Evolutionary conservation across 192 early-diverging fungal species (phyloP).

Genomic region (Rhizophagus sp.): DNA sequence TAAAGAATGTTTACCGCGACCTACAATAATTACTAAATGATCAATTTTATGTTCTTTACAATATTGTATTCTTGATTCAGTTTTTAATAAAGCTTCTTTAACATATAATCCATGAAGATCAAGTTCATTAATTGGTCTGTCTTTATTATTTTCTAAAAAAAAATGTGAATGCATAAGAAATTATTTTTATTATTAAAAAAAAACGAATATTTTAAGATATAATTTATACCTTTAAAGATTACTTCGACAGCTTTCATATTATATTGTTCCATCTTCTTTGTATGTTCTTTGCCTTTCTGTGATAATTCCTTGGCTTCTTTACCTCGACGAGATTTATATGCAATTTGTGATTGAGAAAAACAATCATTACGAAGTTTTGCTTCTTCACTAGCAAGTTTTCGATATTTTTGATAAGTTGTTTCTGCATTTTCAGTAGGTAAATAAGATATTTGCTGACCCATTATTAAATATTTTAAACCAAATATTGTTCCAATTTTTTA

Average conservation of each 20-base stretch:
- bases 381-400: slow-evolving; percentile 7
- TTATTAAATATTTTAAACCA: neutral
- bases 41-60: slow-evolving; percentile 50
- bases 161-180: neutral
- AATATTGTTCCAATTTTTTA: no score
- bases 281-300: slow-evolving; percentile 56
- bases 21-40: slow-evolving; percentile 63
- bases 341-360: slow-evolving; percentile 10
- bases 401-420: slow-evolving; percentile 2
- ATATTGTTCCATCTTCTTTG: slow-evolving; percentile 52
- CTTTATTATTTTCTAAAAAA: slow-evolving; percentile 47
- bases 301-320: slow-evolving; percentile 42
- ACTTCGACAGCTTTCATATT: slow-evolving; percentile 57
- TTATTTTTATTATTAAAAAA: neutral
- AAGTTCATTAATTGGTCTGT: slow-evolving; percentile 47
- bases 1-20: slow-evolving; percentile 58
- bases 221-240: slow-evolving; percentile 45
- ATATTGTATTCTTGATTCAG: slow-evolving; percentile 47
- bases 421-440: neutral
- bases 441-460: neutral
- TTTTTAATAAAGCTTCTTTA: slow-evolving; percentile 54
- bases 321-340: neutral
- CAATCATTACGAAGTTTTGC: slow-evolving; percentile 3
- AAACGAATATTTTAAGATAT: neutral
- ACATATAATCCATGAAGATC: slow-evolving; percentile 75